Evolutionary conservation across 2,329 filamentous ascomycete species (phyloP), one percentile per base, ranked within the genome.

Genomic region (Lachnellula arida): DNA sequence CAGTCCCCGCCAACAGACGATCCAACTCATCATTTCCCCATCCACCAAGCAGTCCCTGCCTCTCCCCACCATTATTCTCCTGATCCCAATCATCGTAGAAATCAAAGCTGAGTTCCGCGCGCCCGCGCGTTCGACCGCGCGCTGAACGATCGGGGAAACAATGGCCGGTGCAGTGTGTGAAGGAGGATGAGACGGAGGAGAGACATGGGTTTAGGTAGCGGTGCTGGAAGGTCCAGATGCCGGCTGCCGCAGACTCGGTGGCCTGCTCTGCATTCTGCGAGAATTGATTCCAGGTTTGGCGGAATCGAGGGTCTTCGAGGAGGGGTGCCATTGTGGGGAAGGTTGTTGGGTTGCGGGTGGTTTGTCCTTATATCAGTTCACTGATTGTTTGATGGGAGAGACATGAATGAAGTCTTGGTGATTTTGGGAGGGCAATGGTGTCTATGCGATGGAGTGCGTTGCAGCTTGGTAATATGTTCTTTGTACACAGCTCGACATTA

Each of bases 11-110:
- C 50, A 96, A 75, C 60, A 97, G 74, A 51, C 90, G 80, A 70
- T 96, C 93, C 75, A 95, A 85, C 69, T 96, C 91, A 66, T 95
- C 91, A 63, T 81, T 85, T 40, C 87, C 86, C 89, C 91, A 96
- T 46, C 84, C 74, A 46, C 80, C 86, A 51, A 92, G 75, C 48
- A 93, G 71, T 0, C 85, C 81, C 76, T 77, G 50, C 81, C 80
- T 32, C 68, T 67, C 39, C 70, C 63, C 62, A 49, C 28, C 28
- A 32, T 32, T 32, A 32, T 32, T 32, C 28, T 68, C 67, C 23
- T 84, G 81, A 53, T 96, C 91, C 93, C 93, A 97, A 72, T 97
- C 93, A 72, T 97, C 93, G 75, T 97, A 97, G 71, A 97, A 97
- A 72, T 97, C 93, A 70, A 97, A 97, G 67, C 84, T 92, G 66